Evolutionary conservation across 768 basidiomycete species (phyloP).

Genomic region (Galerina sulciceps): DNA sequence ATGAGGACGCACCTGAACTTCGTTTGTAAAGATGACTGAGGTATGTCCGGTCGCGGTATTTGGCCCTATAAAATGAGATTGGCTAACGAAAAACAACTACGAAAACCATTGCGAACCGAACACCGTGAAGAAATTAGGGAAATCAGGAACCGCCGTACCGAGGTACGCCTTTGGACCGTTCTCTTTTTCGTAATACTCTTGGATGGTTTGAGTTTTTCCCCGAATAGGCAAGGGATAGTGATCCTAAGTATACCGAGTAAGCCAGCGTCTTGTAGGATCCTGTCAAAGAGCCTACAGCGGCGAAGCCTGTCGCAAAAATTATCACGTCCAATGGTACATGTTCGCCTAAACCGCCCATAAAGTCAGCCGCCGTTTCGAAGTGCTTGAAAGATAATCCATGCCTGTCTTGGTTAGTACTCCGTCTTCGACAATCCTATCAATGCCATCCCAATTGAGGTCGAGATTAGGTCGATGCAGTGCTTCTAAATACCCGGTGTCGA

Average conservation of each 20-base stretch:
- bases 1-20: slow-evolving; percentile 38
- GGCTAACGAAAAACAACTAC: background rate
- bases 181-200: slow-evolving; percentile 40
- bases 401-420: slow-evolving; percentile 48
- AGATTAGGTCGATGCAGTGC: slow-evolving; percentile 52
- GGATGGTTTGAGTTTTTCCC: slow-evolving; percentile 35
- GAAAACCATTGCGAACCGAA: slow-evolving; percentile 28
- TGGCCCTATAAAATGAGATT: slow-evolving; percentile 31
- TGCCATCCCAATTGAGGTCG: slow-evolving; percentile 43
- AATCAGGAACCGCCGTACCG: slow-evolving; percentile 44
- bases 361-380: background rate
- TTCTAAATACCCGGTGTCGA: slow-evolving; percentile 51
- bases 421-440: slow-evolving; percentile 40
- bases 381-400: background rate
- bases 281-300: slow-evolving; percentile 9
- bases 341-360: slow-evolving; percentile 28
- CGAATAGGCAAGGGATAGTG: slow-evolving; percentile 34
- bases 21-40: slow-evolving; percentile 44
- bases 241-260: slow-evolving; percentile 26
- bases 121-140: slow-evolving; percentile 49
- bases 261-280: too few relatives aligned
- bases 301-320: slow-evolving; percentile 43
- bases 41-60: slow-evolving; percentile 47
- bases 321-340: slow-evolving; percentile 39
- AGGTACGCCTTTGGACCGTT: slow-evolving; percentile 47